Evolutionary conservation across 2,329 filamentous ascomycete species (phyloP).

Genomic region (Teratosphaeria zuluensis): DNA sequence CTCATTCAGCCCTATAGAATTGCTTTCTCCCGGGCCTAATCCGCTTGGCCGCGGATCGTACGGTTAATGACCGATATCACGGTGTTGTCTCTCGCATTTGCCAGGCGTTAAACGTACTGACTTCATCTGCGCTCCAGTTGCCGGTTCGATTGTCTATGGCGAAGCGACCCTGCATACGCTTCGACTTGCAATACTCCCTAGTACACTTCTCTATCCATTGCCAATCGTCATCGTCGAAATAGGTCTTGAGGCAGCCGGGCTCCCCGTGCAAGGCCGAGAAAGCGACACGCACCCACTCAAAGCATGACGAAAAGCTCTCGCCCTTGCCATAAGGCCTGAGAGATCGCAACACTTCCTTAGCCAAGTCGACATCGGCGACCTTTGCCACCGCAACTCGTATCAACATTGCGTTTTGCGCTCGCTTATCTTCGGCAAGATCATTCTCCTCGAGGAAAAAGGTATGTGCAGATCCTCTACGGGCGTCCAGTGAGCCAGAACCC

Average conservation of each 20-base stretch:
- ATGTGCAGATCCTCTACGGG: background rate
- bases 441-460: background rate
- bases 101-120: background rate
- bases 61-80: background rate
- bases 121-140: background rate
- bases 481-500: background rate
- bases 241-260: background rate
- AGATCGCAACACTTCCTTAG: background rate
- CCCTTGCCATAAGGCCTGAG: background rate
- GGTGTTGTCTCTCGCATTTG: background rate
- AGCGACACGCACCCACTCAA: background rate
- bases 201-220: background rate
- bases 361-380: background rate
- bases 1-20: background rate
- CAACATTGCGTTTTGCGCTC: background rate
- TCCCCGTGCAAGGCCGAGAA: background rate
- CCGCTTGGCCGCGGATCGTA: background rate
- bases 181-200: background rate
- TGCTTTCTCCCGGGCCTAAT: background rate
- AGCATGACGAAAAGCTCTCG: background rate
- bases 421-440: background rate
- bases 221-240: background rate
- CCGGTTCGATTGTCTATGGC: background rate
- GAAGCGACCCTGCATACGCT: background rate
- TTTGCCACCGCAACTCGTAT: background rate